Evolutionary conservation across 305 asterid species (phyloP).

Genomic region (Fraxinus floribunda): DNA sequence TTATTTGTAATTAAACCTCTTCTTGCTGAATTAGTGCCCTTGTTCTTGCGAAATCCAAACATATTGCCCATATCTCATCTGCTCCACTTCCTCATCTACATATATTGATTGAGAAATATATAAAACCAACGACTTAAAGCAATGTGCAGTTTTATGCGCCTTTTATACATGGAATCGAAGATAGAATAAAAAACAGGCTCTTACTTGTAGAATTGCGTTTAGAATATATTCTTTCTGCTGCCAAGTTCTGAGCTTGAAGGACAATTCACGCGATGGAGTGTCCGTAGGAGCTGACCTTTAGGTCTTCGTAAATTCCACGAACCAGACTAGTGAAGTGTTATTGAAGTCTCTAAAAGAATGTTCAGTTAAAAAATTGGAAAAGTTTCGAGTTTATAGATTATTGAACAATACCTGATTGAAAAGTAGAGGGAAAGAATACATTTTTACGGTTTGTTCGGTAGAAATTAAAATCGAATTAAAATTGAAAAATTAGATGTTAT

Average conservation of each 20-base stretch:
- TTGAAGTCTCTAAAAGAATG: too few relatives aligned
- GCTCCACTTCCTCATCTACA: conserved; percentile 16
- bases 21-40: not conserved
- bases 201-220: not conserved
- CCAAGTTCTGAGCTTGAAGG: not conserved
- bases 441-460: too few relatives aligned
- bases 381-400: too few relatives aligned
- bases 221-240: not conserved
- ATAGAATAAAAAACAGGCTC: not conserved
- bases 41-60: conserved; percentile 29
- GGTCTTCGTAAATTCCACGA: too few relatives aligned
- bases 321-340: too few relatives aligned
- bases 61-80: conserved; percentile 46
- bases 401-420: too few relatives aligned
- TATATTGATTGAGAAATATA: not conserved
- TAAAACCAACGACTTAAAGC: conserved; percentile 12
- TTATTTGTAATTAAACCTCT: conserved; percentile 10
- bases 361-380: too few relatives aligned
- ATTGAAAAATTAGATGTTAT: too few relatives aligned
- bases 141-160: not conserved
- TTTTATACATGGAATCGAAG: not conserved
- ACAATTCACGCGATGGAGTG: not conserved
- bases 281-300: too few relatives aligned
- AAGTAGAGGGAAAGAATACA: too few relatives aligned
- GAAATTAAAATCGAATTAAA: too few relatives aligned